These are phyloP conservation scores for Lepidopterella palustris DNA, from an alignment of 495 filamentous ascomycete genomes.

Conservation along the genomic window DNA sequence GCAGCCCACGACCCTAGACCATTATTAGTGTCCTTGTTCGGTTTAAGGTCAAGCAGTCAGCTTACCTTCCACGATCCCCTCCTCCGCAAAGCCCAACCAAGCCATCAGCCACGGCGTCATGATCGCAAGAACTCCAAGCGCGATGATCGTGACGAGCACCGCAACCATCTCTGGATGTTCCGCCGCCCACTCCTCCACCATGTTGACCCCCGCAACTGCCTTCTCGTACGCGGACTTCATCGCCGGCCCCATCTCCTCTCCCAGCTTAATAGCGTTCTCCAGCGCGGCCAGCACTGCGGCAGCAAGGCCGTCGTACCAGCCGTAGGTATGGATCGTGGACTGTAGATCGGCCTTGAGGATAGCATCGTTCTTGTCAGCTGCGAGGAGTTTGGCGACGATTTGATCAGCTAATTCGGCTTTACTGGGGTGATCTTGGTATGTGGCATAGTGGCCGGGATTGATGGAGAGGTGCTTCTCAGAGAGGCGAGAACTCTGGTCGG, in stretches of 20 bases:
- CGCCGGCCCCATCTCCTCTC: constrained; percentile 4
- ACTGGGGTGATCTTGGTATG: constrained; percentile 1
- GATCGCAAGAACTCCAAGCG: constrained; percentile 3
- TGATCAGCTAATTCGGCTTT: constrained; percentile 7
- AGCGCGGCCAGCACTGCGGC: constrained; percentile 3
- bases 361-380: constrained; percentile 10
- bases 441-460: not conserved
- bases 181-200: constrained; percentile 3
- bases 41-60: not conserved
- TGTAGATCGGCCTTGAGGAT: constrained; percentile 4
- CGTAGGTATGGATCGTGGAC: constrained; percentile 3
- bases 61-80: constrained; percentile 10
- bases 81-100: constrained; percentile 9
- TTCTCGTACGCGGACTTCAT: constrained; percentile 6
- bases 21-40: not conserved
- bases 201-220: constrained; percentile 1
- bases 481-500: not conserved
- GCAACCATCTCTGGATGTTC: constrained; percentile 11
- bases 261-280: constrained; percentile 5
- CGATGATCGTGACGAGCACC: constrained; percentile 3
- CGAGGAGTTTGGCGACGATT: constrained; percentile 5
- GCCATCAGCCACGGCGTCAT: constrained; percentile 12
- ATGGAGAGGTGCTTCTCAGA: not conserved
- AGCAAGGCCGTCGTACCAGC: constrained; percentile 9
- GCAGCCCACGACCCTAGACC: constrained; percentile 8